These are phyloP conservation scores for Peterozyma xylosa DNA, from an alignment of 805 yeast species.

Conservation along the genomic window DNA sequence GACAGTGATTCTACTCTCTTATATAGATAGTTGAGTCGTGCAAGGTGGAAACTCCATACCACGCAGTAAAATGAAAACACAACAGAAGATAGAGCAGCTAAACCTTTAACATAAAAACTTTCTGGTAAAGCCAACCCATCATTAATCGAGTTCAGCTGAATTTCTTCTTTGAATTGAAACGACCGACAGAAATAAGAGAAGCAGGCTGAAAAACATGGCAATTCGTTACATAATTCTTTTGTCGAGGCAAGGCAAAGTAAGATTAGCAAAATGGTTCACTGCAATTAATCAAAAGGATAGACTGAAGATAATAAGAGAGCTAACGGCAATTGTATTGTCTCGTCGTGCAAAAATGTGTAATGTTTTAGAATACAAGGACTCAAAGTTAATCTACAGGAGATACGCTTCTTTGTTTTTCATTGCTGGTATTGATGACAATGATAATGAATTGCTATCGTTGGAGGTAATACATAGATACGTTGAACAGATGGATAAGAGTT, in stretches of 20 bases:
- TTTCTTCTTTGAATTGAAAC: neutral
- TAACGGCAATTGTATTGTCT: conserved; percentile 76
- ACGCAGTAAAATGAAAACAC: too few species aligned
- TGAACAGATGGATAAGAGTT: conserved; percentile 92
- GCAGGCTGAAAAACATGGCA: conserved; percentile 37
- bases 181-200: neutral
- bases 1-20: too few species aligned
- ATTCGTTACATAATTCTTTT: conserved; percentile 73
- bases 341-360: conserved; percentile 95
- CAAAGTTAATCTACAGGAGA: conserved; percentile 82
- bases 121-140: too few species aligned
- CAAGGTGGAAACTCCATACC: too few species aligned
- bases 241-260: conserved; percentile 91
- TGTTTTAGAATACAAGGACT: conserved; percentile 77
- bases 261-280: conserved; percentile 90
- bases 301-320: conserved; percentile 72
- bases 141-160: too few species aligned
- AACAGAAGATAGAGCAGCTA: too few species aligned
- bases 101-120: too few species aligned
- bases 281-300: conserved; percentile 82
- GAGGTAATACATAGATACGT: conserved; percentile 90
- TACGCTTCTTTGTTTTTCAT: conserved; percentile 91
- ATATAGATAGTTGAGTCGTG: too few species aligned
- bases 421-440: conserved; percentile 75
- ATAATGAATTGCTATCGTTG: conserved; percentile 79